A percentile compares a stretch with the other conserved stretches of the same genome.
Conservation (phyloP, 768 basidiomycete species). For the Leccinum rimulosum region DNA sequence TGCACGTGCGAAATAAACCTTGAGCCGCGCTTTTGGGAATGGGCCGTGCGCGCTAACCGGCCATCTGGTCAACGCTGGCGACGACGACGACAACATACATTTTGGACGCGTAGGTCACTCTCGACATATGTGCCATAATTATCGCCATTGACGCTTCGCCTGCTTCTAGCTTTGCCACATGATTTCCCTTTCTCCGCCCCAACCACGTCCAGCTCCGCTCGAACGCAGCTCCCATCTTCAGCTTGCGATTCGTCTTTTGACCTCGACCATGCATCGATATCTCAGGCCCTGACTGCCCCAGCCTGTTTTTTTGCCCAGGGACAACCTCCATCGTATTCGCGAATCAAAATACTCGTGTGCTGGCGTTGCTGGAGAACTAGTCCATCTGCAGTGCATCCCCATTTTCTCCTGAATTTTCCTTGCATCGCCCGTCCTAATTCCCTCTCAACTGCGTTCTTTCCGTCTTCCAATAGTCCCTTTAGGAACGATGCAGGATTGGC, state of each 20-base stretch:
- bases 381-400: neutral
- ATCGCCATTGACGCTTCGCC: conserved; percentile 13
- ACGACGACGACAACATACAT: conserved; percentile 19
- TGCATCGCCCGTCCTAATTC: conserved; percentile 2
- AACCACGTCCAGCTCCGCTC: conserved; percentile 36
- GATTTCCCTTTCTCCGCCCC: conserved; percentile 32
- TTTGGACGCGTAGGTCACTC: neutral
- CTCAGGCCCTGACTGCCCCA: neutral
- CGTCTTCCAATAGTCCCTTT: neutral
- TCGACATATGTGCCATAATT: conserved; percentile 26
- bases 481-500: neutral
- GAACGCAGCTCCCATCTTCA: conserved; percentile 17
- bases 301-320: neutral
- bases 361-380: neutral
- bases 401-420: conserved; percentile 2
- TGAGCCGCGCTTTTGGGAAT: conserved; percentile 26
- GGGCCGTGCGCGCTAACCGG: conserved; percentile 25
- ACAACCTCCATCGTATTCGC: no score
- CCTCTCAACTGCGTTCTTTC: neutral
- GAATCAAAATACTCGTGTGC: neutral
- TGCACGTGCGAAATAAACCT: conserved; percentile 35
- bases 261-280: neutral
- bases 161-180: conserved; percentile 23
- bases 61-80: conserved; percentile 13
- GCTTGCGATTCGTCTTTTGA: neutral